phyloP scores from a whole-genome alignment of 345 rosid genomes.

The Turritis glabra region DNA sequence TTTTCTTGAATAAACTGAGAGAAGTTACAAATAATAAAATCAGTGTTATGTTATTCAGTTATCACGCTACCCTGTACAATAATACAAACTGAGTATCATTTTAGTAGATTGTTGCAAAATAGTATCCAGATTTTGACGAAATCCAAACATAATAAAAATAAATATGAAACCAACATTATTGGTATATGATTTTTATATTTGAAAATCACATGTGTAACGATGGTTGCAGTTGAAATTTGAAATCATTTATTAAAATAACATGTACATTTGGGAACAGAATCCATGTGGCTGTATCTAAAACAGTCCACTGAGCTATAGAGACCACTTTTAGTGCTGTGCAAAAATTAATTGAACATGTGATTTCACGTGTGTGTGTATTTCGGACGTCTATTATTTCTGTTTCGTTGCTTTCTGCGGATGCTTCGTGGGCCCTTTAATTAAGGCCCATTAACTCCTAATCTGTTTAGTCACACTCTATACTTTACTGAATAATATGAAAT shows the following conservation, averaged over 20 bases:
- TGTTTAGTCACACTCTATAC: background rate
- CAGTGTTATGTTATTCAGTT: background rate
- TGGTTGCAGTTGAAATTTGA: conserved; percentile 28
- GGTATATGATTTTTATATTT: background rate
- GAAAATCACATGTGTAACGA: conserved; percentile 26
- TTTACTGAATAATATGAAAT: too few species aligned
- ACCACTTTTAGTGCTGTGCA: conserved; percentile 33
- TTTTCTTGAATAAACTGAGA: conserved; percentile 26
- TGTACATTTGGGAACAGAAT: conserved; percentile 22
- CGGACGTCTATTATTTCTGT: conserved; percentile 16
- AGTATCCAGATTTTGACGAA: background rate
- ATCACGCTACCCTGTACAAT: background rate
- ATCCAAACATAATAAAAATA: background rate
- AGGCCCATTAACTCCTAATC: conserved; percentile 27
- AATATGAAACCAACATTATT: conserved; percentile 17
- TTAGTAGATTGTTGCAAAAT: background rate
- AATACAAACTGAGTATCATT: background rate
- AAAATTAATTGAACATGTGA: conserved; percentile 36
- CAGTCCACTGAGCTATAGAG: conserved; percentile 26
- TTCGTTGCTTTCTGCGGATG: conserved; percentile 31
- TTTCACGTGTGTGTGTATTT: conserved; percentile 36
- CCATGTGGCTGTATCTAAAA: conserved; percentile 38
- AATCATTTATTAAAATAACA: conserved; percentile 19
- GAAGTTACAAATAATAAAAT: conserved; percentile 13
- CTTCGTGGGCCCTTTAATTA: conserved; percentile 27